Evolutionary conservation across 2,329 filamentous ascomycete species (phyloP), one percentile per base, ranked within the genome.

Genomic region (Xylariaceae sp.): DNA sequence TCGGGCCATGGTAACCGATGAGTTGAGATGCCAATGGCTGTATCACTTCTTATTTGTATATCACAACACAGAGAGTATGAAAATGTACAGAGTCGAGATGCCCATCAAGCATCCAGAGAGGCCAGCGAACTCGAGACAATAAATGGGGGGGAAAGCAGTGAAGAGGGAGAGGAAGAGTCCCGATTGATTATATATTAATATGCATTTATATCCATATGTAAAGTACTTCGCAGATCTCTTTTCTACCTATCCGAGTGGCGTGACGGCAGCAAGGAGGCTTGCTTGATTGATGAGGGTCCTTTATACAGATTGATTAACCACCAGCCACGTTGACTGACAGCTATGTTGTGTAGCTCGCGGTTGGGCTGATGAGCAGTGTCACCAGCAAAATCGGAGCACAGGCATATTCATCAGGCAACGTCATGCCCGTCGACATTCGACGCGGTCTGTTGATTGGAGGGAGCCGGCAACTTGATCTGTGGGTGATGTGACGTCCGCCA

Each of bases 1-100:
- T 55, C 64, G 66, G 57, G 62, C 54, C 70, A 72, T 71, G 37
- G 64, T 69, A 65, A 58, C 15, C 4, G 49, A 35, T n/a, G 34
- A 13, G 11, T 35, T 13, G 34, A 30, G 23, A 51, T 34, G 11
- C 11, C 30, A 51, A 53, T 50, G 13, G 49, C 3, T 2, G 23
- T n/a, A 51, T 34, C 17, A 42, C 35, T 55, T 3, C 17, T 37
- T 55, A 13, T 53, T n/a, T 30, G 35, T 17, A 17, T 30, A 54
- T 13, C 7, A 35, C 23, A 53, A 39, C 9, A 59, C 53, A 62
- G 52, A 39, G 51, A 51, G n/a, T 30, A 30, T 30, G 23, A 30
- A 5, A 30, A 30, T 30, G 23, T 30, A 30, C 23, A 30, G 4
- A 30, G 23, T 30, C 23, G 23, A 5, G 23, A 30, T 30, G 23